Evolutionary conservation across 2,329 filamentous ascomycete species (phyloP).

Genomic region (Trichophyton mentagrophytes): DNA sequence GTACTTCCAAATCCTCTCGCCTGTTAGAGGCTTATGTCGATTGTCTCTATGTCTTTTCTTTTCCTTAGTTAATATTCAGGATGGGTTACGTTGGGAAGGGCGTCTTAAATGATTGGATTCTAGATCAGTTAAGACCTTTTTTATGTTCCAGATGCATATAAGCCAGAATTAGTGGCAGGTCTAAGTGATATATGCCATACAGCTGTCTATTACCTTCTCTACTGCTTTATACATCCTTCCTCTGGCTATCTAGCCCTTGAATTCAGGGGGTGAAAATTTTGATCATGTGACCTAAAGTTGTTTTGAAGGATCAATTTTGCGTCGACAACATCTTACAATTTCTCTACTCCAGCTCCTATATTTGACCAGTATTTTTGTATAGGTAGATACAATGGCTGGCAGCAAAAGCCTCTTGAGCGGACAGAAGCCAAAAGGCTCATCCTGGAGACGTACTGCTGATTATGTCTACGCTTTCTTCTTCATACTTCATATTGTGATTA

Average conservation of each 20-base stretch:
- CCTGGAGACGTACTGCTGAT: conserved; percentile 27
- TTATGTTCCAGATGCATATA: not conserved
- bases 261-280: not conserved
- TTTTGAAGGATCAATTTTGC: not conserved
- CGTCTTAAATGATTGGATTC: not conserved
- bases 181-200: not conserved
- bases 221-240: not conserved
- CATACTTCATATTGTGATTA: conserved; percentile 46
- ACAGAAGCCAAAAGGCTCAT: conserved; percentile 9
- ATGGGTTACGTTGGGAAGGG: not conserved
- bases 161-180: not conserved
- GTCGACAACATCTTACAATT: not conserved
- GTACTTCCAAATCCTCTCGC: not conserved
- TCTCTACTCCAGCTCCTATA: not conserved
- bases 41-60: not conserved
- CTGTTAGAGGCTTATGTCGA: not conserved
- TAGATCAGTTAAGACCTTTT: not conserved
- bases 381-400: not conserved
- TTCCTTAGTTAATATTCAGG: not conserved
- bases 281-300: not conserved
- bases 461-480: conserved; percentile 46
- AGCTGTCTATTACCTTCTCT: not conserved
- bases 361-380: too few species aligned
- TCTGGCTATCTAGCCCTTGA: not conserved
- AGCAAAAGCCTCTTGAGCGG: not conserved